Conservation (phyloP, 345 rosid genomes). For the Jatropha curcas region DNA sequence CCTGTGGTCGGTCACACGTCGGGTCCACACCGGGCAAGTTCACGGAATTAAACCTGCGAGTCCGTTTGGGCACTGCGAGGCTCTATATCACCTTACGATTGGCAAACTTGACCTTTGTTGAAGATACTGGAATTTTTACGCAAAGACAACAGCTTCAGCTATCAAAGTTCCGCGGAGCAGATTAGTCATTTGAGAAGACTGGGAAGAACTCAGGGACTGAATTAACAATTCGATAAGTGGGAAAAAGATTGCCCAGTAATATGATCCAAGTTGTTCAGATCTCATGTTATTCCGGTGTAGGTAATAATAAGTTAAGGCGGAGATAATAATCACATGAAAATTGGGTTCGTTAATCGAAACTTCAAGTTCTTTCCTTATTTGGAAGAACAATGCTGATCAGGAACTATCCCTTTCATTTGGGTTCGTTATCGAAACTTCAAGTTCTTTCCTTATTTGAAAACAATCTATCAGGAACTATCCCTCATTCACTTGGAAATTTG, state of each 20-base stretch:
- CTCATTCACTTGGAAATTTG: constrained; percentile 21
- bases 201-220: neutral
- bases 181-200: neutral
- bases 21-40: constrained; percentile 4
- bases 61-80: neutral
- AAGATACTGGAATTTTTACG: neutral
- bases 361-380: neutral
- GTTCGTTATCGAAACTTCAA: constrained; percentile 3
- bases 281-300: neutral
- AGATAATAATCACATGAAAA: constrained; percentile 4
- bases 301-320: constrained; percentile 2
- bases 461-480: constrained; percentile 13
- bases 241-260: neutral
- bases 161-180: constrained; percentile 8
- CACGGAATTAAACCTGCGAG: neutral
- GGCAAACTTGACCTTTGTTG: constrained; percentile 11
- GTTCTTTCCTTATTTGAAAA: neutral
- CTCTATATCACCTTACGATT: constrained; percentile 1
- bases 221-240: constrained; percentile 7
- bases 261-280: constrained; percentile 11
- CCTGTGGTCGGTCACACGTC: too few species aligned
- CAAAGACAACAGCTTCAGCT: neutral
- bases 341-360: neutral
- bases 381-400: constrained; percentile 13
- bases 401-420: constrained; percentile 23